These are phyloP conservation scores for Camellia sinensis DNA, from an alignment of 148 eudicot genomes.

Conservation along the genomic window DNA sequence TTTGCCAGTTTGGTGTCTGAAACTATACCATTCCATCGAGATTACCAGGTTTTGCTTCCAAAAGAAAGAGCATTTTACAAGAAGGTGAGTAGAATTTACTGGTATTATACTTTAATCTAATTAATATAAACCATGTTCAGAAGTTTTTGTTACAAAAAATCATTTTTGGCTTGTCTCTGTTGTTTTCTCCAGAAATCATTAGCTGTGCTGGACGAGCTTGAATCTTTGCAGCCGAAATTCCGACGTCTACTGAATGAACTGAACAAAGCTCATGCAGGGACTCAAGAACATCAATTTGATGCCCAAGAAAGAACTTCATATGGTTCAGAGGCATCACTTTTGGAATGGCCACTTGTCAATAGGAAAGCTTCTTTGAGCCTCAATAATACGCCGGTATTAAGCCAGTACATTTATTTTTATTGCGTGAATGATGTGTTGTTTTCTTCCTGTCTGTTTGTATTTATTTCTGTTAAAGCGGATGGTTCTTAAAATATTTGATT, in stretches of 20 bases:
- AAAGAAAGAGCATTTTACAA: constrained; percentile 54
- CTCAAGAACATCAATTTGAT: constrained; percentile 38
- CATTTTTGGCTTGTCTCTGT: constrained; percentile 15
- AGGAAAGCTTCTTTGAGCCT: constrained; percentile 29
- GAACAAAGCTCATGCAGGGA: constrained; percentile 35
- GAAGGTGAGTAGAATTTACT: constrained; percentile 43
- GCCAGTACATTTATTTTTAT: background rate
- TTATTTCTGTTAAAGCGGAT: background rate
- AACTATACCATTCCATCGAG: constrained; percentile 89
- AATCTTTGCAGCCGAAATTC: constrained; percentile 76
- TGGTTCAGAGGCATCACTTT: constrained; percentile 39
- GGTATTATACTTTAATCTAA: background rate
- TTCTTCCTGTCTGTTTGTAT: background rate
- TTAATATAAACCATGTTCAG: constrained; percentile 6
- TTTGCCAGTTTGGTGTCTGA: constrained; percentile 82
- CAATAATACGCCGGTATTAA: constrained; percentile 54
- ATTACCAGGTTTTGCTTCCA: constrained; percentile 58
- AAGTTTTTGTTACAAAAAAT: constrained; percentile 14
- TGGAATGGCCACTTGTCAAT: constrained; percentile 32
- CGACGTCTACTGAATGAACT: constrained; percentile 51
- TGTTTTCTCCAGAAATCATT: constrained; percentile 53
- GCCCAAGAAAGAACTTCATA: constrained; percentile 32
- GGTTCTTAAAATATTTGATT: background rate
- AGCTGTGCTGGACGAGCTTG: constrained; percentile 75
- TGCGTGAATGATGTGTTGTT: background rate